These are phyloP conservation scores for Lactarius trivialis DNA, from an alignment of 768 basidiomycete species.

Conservation along the genomic window DNA sequence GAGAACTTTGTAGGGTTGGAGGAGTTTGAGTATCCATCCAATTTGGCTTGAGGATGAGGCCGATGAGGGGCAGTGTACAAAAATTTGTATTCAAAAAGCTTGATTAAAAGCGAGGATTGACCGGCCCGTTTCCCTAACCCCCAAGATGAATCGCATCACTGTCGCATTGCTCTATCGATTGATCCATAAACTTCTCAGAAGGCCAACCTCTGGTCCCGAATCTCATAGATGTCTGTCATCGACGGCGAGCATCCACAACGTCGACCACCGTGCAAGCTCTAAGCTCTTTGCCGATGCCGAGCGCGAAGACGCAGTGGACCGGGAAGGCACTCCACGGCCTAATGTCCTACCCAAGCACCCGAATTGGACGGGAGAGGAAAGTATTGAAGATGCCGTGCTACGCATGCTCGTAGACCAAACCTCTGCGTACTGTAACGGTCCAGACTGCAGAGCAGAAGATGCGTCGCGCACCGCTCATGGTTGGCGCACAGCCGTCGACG, in stretches of 20 bases:
- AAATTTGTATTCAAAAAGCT: background rate
- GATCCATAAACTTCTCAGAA: background rate
- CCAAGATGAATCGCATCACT: background rate
- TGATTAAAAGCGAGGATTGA: background rate
- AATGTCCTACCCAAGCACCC: slow-evolving; percentile 36
- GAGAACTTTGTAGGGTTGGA: slow-evolving; percentile 88
- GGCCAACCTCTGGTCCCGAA: background rate
- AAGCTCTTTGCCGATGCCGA: slow-evolving; percentile 64
- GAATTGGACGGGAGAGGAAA: slow-evolving; percentile 79
- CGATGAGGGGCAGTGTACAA: background rate
- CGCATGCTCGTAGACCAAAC: slow-evolving; percentile 84
- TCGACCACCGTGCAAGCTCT: slow-evolving; percentile 38
- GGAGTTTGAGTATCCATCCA: slow-evolving; percentile 81
- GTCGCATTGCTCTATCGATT: background rate
- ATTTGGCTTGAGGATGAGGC: slow-evolving; percentile 48
- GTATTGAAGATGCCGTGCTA: slow-evolving; percentile 59
- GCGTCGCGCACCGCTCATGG: slow-evolving; percentile 41
- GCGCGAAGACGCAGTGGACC: slow-evolving; percentile 41
- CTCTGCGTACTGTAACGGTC: slow-evolving; percentile 56
- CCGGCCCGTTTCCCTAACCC: background rate
- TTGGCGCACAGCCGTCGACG: slow-evolving; percentile 25
- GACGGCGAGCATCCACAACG: background rate
- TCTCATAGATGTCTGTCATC: slow-evolving; percentile 1
- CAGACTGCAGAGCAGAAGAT: slow-evolving; percentile 61
- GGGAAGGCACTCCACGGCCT: slow-evolving; percentile 13